phyloP scores from a whole-genome alignment of 108 stramenopile species.

The Stephanodiscus minutulus region DNA sequence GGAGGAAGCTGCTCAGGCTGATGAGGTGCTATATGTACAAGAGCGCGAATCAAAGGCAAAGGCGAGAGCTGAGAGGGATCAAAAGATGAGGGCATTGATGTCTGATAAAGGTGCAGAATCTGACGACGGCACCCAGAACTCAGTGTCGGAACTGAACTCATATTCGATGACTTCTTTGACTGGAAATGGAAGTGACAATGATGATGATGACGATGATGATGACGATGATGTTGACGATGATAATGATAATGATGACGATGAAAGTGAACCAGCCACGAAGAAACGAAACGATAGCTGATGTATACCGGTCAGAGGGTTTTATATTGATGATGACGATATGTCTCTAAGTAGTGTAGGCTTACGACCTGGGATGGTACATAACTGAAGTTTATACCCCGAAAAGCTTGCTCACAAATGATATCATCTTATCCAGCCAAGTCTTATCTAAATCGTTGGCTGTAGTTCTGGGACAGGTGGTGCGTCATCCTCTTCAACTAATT shows the following conservation, averaged over 20 bases:
- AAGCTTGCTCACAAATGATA: constrained; percentile 17
- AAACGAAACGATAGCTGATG: neutral
- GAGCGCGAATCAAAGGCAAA: constrained; percentile 39
- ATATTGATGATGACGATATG: neutral
- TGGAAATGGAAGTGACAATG: constrained; percentile 7
- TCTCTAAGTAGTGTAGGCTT: too few relatives aligned
- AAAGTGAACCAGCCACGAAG: constrained; percentile 1
- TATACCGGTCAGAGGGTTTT: neutral
- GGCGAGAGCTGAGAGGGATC: constrained; percentile 39
- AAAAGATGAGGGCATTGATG: constrained; percentile 39
- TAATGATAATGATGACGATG: neutral
- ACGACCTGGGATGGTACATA: neutral
- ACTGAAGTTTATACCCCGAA: constrained; percentile 4
- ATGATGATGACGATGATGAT: neutral
- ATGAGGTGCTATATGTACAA: constrained; percentile 56
- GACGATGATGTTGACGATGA: neutral
- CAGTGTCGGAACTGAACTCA: constrained; percentile 21
- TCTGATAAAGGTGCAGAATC: constrained; percentile 24
- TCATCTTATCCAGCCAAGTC: constrained; percentile 28
- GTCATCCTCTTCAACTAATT: neutral
- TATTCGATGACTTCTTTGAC: constrained; percentile 11
- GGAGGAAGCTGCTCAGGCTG: constrained; percentile 72
- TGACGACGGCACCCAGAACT: constrained; percentile 16
- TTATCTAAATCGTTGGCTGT: constrained; percentile 15
- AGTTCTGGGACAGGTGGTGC: neutral